Evolutionary conservation across 225 moss, liverwort and hornwort species (phyloP).

Genomic region (Straminergon stramineum): DNA sequence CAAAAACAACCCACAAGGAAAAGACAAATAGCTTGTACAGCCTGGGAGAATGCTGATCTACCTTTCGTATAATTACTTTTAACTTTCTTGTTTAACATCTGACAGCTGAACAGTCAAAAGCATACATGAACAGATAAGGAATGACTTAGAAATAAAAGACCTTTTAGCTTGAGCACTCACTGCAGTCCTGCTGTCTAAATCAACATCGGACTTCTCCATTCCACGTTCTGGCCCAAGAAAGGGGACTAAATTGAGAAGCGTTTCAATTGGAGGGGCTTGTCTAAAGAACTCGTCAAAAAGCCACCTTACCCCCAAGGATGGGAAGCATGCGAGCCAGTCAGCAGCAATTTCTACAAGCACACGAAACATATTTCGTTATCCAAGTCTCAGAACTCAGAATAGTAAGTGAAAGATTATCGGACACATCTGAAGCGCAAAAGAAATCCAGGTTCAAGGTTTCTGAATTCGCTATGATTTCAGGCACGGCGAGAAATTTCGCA

Average conservation of each 20-base stretch:
- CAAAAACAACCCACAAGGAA: not conserved
- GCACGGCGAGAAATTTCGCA: not conserved
- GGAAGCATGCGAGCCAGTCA: conserved; percentile 89
- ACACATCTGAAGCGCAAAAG: not conserved
- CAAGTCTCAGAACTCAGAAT: not conserved
- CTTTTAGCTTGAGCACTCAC: conserved; percentile 77
- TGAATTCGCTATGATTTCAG: not conserved
- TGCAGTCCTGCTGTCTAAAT: conserved; percentile 32
- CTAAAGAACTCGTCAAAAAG: conserved; percentile 79
- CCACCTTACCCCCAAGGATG: conserved; percentile 29
- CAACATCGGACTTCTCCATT: conserved; percentile 28
- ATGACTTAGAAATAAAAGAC: conserved; percentile 19
- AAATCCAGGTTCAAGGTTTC: not conserved
- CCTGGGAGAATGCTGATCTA: not conserved
- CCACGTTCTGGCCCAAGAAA: conserved; percentile 26
- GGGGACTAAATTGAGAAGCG: conserved; percentile 47
- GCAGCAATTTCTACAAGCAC: conserved; percentile 63
- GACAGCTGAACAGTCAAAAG: not conserved
- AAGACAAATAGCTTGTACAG: not conserved
- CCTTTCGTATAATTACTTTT: not conserved
- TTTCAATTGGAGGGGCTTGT: conserved; percentile 44
- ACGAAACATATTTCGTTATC: not conserved
- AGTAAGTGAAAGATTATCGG: not conserved
- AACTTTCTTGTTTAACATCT: not conserved
- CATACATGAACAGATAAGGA: not conserved